Percentiles rank a stretch among this genome's conserved stretches.
phyloP scores from a whole-genome alignment of 1,139 yeast species.

The Debaryomyces robertsiae region DNA sequence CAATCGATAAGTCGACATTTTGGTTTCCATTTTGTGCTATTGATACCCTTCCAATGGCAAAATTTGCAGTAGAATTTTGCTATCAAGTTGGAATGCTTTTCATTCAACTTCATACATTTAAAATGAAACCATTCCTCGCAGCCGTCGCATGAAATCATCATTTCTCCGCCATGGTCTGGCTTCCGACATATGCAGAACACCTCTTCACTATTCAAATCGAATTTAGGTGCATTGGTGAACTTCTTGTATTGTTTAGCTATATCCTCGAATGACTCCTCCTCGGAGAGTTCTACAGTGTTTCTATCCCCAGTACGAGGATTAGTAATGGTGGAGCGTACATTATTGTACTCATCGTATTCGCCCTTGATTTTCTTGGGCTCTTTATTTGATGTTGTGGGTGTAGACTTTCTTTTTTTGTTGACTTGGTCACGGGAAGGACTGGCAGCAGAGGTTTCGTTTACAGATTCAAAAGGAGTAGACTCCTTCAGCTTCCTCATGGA shows the following conservation, averaged over 20 bases:
- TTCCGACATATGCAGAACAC: conserved; percentile 78
- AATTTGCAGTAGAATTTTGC: conserved; percentile 72
- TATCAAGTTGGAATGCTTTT: conserved; percentile 57
- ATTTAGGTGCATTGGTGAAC: conserved; percentile 47
- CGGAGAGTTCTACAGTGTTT: conserved; percentile 4
- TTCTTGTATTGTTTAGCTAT: conserved; percentile 49
- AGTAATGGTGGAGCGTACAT: neutral
- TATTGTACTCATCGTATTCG: conserved; percentile 2
- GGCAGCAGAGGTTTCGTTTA: neutral
- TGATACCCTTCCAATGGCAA: conserved; percentile 57
- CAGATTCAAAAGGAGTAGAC: neutral
- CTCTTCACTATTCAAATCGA: conserved; percentile 56
- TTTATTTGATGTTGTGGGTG: conserved; percentile 9
- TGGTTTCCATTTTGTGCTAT: conserved; percentile 65
- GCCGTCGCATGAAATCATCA: conserved; percentile 92
- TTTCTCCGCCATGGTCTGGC: conserved; percentile 74
- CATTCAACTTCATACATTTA: conserved; percentile 65
- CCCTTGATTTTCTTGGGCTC: conserved; percentile 4
- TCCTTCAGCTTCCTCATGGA: neutral
- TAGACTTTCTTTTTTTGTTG: conserved; percentile 10
- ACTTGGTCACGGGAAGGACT: conserved; percentile 1
- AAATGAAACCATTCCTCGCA: conserved; percentile 97
- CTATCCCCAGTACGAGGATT: neutral
- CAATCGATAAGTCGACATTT: conserved; percentile 71
- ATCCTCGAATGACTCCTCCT: conserved; percentile 37